A percentile compares a stretch with the other conserved stretches of the same genome.
These are phyloP conservation scores for Cyclanthera cordifolia DNA, from an alignment of 306 rosid species.

Conservation along the genomic window DNA sequence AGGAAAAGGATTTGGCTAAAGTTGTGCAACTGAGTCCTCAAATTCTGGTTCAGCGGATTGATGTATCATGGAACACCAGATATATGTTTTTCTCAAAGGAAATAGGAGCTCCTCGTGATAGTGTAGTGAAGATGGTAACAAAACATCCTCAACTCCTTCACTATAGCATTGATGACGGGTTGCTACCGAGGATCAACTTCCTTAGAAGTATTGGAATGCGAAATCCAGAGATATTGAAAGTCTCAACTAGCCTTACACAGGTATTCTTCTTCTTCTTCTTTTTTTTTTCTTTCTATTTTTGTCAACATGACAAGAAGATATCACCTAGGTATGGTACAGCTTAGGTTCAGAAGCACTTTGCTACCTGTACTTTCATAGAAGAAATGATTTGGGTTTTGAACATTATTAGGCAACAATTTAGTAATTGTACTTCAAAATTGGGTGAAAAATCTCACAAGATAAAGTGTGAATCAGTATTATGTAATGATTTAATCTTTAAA, in stretches of 20 bases:
- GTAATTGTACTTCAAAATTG: no score
- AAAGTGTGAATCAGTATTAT: no score
- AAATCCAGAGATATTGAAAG: slow-evolving; percentile 76
- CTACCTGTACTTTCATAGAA: not conserved
- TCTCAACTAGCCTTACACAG: slow-evolving; percentile 85
- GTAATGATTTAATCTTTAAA: no score
- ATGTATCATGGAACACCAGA: slow-evolving; percentile 70
- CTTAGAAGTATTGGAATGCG: slow-evolving; percentile 89
- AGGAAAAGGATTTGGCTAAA: slow-evolving; percentile 79
- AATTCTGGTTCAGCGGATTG: slow-evolving; percentile 81
- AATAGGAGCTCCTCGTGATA: slow-evolving; percentile 83
- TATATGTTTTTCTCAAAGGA: slow-evolving; percentile 69
- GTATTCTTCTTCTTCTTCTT: no score
- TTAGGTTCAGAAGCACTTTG: not conserved
- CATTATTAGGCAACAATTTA: not conserved
- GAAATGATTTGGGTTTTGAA: not conserved
- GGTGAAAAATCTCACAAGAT: not conserved
- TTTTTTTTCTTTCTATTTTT: not conserved
- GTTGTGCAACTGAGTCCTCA: slow-evolving; percentile 95
- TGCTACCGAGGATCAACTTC: slow-evolving; percentile 87
- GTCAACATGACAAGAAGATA: not conserved
- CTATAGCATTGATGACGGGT: slow-evolving; percentile 85
- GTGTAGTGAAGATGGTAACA: slow-evolving; percentile 83
- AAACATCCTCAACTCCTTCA: slow-evolving; percentile 97
- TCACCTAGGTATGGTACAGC: not conserved